Conservation (phyloP, 1,284 basidiomycete species). For the Puccinia triticina region DNA sequence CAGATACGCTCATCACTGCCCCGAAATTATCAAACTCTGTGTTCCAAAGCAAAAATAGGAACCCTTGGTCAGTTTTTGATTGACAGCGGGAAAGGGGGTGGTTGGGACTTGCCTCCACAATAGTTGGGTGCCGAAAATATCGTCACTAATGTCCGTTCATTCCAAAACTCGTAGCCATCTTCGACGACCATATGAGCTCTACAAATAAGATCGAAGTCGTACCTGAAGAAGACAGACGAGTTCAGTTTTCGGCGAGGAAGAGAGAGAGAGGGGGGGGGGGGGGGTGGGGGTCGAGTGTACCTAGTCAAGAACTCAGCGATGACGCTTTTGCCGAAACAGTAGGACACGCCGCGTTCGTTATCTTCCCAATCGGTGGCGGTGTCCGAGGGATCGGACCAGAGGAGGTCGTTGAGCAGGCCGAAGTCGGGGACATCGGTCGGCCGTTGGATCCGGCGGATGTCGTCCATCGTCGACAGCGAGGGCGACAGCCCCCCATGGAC, state of each 20-base stretch:
- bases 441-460: slow-evolving; percentile 95
- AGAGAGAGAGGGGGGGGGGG: too few relatives aligned
- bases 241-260: too few relatives aligned
- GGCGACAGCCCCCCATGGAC: slow-evolving; percentile 98
- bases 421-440: slow-evolving; percentile 99
- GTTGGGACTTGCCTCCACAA: slow-evolving; percentile 91
- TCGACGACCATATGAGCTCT: slow-evolving; percentile 99
- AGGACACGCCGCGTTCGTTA: slow-evolving; percentile 98
- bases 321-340: slow-evolving; percentile 97
- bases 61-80: too few relatives aligned
- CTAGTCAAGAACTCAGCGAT: slow-evolving; percentile 88
- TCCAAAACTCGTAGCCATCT: slow-evolving; percentile 97
- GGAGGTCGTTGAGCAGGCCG: slow-evolving; percentile 91
- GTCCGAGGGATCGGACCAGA: slow-evolving; percentile 98
- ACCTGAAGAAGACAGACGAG: not conserved
- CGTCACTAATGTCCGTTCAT: slow-evolving; percentile 95
- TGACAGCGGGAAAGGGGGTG: too few relatives aligned
- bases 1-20: slow-evolving; percentile 77
- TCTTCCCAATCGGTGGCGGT: slow-evolving; percentile 99
- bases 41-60: too few relatives aligned
- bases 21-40: slow-evolving; percentile 97
- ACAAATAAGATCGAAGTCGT: slow-evolving; percentile 99
- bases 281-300: slow-evolving; percentile 10
- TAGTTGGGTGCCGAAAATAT: slow-evolving; percentile 98
- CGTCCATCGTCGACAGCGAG: slow-evolving; percentile 97